A percentile compares a stretch with the other conserved stretches of the same genome.
Conservation (phyloP, 208 protist genomes). For the Acanthamoeba lenticulata region DNA sequence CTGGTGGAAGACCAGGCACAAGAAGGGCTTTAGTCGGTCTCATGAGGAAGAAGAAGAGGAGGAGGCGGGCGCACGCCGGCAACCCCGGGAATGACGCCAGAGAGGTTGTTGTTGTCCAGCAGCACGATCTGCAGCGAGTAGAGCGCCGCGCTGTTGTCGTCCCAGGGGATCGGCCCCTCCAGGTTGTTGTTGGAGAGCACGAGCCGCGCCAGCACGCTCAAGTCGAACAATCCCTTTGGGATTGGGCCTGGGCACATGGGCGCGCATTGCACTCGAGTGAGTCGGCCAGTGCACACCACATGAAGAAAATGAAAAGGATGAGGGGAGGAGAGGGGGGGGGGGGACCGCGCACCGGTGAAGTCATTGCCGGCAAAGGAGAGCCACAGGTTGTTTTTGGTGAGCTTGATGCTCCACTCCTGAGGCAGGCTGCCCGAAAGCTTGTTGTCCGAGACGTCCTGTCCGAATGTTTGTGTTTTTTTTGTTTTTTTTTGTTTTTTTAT, state of each 20-base stretch:
- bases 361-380: not conserved
- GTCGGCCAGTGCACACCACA: not conserved
- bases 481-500: not conserved
- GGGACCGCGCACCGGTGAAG: not conserved
- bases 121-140: not conserved
- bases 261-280: not conserved
- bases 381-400: not conserved
- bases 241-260: not conserved
- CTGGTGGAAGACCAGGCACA: not conserved
- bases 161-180: not conserved
- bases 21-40: not conserved
- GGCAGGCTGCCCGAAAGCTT: not conserved
- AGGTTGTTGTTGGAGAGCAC: not conserved
- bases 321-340: not conserved
- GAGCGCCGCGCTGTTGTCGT: no score
- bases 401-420: not conserved
- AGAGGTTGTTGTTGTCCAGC: not conserved
- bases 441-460: not conserved
- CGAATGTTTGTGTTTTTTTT: not conserved
- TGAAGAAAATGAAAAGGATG: not conserved
- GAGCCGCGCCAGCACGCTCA: not conserved
- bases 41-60: not conserved
- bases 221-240: not conserved
- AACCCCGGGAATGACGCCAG: not conserved
- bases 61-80: not conserved